Base-by-base conservation (phyloP, 768 basidiomycete species). In the Suillus paluster region DNA sequence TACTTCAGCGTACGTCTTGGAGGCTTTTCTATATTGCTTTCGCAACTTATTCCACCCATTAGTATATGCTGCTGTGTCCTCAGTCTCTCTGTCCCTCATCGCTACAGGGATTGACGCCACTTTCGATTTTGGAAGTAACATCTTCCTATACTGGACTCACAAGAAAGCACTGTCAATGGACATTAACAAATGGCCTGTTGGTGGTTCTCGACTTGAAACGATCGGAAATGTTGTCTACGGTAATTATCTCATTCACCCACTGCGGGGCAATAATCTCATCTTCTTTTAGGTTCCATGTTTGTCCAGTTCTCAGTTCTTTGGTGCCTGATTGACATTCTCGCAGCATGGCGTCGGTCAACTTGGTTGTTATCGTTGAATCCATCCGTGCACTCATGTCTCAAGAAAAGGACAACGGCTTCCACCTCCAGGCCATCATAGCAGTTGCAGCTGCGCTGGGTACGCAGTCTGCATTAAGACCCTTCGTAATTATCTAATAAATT, bases 1-100 rank as follows among this genome's bases (percentile, higher is more conserved):
- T 86, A 7, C 72, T 95, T 10, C 93, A 94, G 71, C 73, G 92
- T 92, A 53, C 39, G 73, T 59, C 27, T 42, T 25, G 30, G 27
- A 45, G 21, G 34, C 41, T 64, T 65, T 82, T 73, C 45, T n/a
- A 55, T 5, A 30, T 25, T 48, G 14, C 19, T 33, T 54, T 23
- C 34, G 0, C 49, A 30, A 30, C 42, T 33, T 58, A 39, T 46
- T 11, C 15, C 14, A 44, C 17, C 30, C 49, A 60, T 6, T 19
- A 95, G 92, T 99, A 68, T 99, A 98, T 71, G 97, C 93, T 14
- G 97, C 97, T 14, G 82, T 93, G 57, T 91, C 92, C 2, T 90
- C 94, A 2, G 64, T 84, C 5, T 97, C 94, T 1, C 79, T 98
- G 5, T 94, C 95, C 5, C 80, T 98, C 55, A 84, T 98, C 62